Percentiles rank a stretch among this genome's conserved stretches.
These are phyloP conservation scores for Blastobotrys malaysiensis DNA, from an alignment of 1,139 yeast species.

Conservation along the genomic window DNA sequence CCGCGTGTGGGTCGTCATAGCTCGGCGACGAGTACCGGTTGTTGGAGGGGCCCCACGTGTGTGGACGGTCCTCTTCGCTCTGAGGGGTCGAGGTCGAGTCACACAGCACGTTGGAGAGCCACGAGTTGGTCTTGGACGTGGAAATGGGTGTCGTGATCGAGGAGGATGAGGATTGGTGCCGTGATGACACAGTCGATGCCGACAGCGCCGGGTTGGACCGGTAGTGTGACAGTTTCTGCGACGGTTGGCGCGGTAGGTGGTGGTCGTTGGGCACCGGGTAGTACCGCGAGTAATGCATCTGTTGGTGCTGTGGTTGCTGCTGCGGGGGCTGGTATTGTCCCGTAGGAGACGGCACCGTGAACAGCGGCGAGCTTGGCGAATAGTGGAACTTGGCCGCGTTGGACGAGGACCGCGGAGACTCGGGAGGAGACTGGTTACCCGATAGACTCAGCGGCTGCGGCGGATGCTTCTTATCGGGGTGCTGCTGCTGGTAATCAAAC, in stretches of 20 bases:
- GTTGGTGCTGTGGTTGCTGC: conserved; percentile 8
- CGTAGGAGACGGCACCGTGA: conserved; percentile 2
- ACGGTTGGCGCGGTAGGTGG: conserved; percentile 7
- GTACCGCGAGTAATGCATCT: conserved; percentile 12
- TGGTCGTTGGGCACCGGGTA: not conserved
- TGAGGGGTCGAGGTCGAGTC: conserved; percentile 13
- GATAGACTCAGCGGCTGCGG: not conserved
- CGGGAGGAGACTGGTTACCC: not conserved
- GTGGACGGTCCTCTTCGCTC: conserved; percentile 28
- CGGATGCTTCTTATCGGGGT: not conserved
- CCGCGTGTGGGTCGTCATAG: conserved; percentile 22
- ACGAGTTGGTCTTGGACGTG: conserved; percentile 25
- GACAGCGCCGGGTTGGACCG: conserved; percentile 19
- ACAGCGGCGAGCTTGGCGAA: conserved; percentile 18
- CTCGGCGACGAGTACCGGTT: conserved; percentile 24
- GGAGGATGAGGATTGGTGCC: conserved; percentile 20
- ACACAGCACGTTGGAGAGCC: conserved; percentile 29
- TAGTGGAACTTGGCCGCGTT: conserved; percentile 5
- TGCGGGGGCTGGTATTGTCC: not conserved
- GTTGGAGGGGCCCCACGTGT: conserved; percentile 31
- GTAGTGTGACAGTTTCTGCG: conserved; percentile 12
- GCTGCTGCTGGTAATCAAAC: conserved; percentile 8
- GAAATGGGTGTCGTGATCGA: conserved; percentile 25
- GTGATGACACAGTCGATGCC: conserved; percentile 16
- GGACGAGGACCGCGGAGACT: conserved; percentile 3